Conservation (phyloP, 768 basidiomycete species). For the Mycena chlorophos region DNA sequence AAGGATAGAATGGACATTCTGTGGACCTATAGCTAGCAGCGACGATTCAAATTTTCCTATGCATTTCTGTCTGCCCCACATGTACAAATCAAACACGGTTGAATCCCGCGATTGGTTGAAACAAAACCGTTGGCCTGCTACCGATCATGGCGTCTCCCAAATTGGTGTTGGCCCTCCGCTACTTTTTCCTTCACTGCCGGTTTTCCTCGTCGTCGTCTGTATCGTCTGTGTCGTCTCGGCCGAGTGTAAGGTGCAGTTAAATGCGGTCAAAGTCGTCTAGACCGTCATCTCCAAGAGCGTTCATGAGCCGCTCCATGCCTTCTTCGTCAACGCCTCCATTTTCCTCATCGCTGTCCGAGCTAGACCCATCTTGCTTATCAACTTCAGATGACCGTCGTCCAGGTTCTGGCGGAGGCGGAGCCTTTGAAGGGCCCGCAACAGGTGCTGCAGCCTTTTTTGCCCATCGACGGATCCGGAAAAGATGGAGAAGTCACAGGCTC, state of each 20-base stretch:
- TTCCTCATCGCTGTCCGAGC: slow-evolving; percentile 26
- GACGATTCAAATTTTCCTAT: no score
- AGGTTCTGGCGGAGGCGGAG: neutral
- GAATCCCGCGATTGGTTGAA: no score
- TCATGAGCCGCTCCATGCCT: slow-evolving; percentile 58
- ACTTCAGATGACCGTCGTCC: slow-evolving; percentile 18
- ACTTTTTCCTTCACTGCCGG: no score
- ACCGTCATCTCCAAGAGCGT: slow-evolving; percentile 62
- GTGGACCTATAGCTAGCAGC: no score
- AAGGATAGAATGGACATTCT: no score
- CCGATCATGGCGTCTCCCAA: no score
- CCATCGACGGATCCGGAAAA: neutral
- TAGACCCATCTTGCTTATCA: neutral
- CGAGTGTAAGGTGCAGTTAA: slow-evolving; percentile 46
- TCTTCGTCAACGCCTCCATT: slow-evolving; percentile 55
- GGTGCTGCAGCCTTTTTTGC: slow-evolving; percentile 2
- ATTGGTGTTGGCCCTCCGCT: no score
- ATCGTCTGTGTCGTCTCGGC: slow-evolving; percentile 29
- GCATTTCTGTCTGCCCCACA: no score
- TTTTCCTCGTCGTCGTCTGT: no score
- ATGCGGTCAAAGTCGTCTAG: slow-evolving; percentile 64
- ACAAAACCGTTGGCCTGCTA: no score
- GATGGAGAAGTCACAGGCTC: no score
- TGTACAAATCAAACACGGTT: no score
- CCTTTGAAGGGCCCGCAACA: slow-evolving; percentile 13